Conservation (phyloP, 202 grass and related monocot species). For the Panicum virgatum region DNA sequence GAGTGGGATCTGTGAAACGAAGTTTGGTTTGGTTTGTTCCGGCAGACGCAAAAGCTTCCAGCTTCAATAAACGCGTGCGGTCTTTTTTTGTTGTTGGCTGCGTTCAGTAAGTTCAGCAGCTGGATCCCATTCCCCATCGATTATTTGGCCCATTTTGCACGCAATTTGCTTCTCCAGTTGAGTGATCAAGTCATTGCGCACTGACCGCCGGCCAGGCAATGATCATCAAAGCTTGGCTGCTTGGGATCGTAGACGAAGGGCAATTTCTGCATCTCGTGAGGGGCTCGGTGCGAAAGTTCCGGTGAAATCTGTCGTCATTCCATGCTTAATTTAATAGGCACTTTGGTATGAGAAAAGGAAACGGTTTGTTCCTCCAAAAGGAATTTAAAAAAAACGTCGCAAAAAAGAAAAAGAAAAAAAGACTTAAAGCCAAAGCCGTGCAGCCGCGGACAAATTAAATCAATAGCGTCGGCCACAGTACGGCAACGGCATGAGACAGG, state of each 20-base stretch:
- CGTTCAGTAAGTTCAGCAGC: neutral
- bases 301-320: too few species aligned
- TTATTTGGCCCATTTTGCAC: neutral
- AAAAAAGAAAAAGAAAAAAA: neutral
- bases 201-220: neutral
- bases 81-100: neutral
- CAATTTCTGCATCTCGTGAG: neutral
- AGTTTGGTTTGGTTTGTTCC: constrained; percentile 27
- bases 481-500: neutral
- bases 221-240: neutral
- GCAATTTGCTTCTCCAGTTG: neutral
- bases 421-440: neutral
- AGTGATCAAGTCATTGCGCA: neutral
- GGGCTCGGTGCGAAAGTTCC: neutral
- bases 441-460: neutral
- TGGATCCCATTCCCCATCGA: neutral
- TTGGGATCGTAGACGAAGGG: neutral
- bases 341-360: too few species aligned
- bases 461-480: neutral
- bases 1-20: neutral
- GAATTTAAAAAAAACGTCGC: neutral
- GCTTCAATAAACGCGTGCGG: constrained; percentile 28
- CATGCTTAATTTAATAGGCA: too few species aligned
- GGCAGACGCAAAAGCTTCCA: neutral
- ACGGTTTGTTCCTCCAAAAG: neutral